A percentile compares a stretch with the other conserved stretches of the same genome.
phyloP scores from a whole-genome alignment of 1,284 basidiomycete genomes.

The Chiua sp. region DNA sequence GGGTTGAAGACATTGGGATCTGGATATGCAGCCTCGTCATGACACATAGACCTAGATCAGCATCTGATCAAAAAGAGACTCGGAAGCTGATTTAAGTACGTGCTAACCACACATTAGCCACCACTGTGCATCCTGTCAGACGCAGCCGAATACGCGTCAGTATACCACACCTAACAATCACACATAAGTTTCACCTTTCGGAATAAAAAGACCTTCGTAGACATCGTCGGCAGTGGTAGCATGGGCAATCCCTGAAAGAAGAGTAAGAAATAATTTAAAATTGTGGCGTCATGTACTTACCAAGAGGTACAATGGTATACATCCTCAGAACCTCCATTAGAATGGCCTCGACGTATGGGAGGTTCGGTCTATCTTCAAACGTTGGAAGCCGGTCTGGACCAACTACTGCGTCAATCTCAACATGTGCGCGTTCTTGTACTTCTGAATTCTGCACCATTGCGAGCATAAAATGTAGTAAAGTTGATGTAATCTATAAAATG shows the following conservation, averaged over 20 bases:
- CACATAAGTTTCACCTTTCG: constrained; percentile 33
- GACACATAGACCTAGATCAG: too few relatives aligned
- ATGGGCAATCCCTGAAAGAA: constrained; percentile 32
- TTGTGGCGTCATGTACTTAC: constrained; percentile 6
- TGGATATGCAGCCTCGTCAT: constrained; percentile 5
- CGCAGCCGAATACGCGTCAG: too few relatives aligned
- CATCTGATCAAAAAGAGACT: too few relatives aligned
- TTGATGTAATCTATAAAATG: constrained; percentile 27
- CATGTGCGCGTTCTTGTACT: constrained; percentile 16
- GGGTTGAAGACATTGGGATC: constrained; percentile 19
- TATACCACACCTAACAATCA: too few relatives aligned
- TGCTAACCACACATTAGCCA: constrained; percentile 5
- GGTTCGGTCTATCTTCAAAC: constrained; percentile 12
- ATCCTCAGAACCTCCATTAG: constrained; percentile 24
- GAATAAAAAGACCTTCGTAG: constrained; percentile 42
- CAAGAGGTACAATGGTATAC: constrained; percentile 16
- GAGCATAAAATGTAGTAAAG: constrained; percentile 34
- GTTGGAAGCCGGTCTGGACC: constrained; percentile 21
- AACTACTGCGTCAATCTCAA: constrained; percentile 21
- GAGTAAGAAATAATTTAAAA: constrained; percentile 7
- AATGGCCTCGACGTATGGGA: constrained; percentile 25
- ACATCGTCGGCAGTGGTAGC: constrained; percentile 41
- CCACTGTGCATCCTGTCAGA: too few relatives aligned
- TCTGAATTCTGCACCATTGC: constrained; percentile 21
- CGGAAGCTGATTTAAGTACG: too few relatives aligned